Conservation (phyloP, 805 yeast species). For the Schwanniomyces vanrijiae region DNA sequence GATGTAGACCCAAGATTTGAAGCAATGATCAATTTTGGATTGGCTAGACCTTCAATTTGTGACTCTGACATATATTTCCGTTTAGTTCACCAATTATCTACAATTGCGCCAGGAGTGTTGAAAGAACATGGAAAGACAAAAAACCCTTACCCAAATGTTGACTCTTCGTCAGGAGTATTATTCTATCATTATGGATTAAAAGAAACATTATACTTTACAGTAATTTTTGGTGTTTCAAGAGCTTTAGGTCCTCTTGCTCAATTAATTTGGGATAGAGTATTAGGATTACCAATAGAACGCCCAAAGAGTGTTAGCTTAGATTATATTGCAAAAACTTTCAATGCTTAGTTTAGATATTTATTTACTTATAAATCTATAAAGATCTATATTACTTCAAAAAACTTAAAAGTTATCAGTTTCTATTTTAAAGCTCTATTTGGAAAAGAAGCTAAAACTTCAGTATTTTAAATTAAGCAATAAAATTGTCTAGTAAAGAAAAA, state of each 20-base stretch:
- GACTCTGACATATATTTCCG: slow-evolving; percentile 36
- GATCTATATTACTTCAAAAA: neutral
- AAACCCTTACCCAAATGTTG: slow-evolving; percentile 86
- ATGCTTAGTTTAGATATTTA: neutral
- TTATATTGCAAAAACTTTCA: neutral
- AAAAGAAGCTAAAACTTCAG: too few species aligned
- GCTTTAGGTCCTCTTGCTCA: slow-evolving; percentile 79
- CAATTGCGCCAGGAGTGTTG: slow-evolving; percentile 73
- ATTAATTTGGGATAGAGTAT: slow-evolving; percentile 73
- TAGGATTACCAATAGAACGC: slow-evolving; percentile 79
- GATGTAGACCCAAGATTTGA: slow-evolving; percentile 79
- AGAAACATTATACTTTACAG: slow-evolving; percentile 75
- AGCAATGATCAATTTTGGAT: slow-evolving; percentile 71
- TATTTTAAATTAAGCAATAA: too few species aligned
- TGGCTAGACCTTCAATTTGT: slow-evolving; percentile 55
- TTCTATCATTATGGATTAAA: slow-evolving; percentile 78
- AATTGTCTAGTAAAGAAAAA: too few species aligned
- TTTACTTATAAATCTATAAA: neutral
- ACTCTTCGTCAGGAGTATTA: slow-evolving; percentile 74
- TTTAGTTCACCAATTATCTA: slow-evolving; percentile 63
- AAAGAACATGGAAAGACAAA: slow-evolving; percentile 80
- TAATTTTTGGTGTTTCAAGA: slow-evolving; percentile 79
- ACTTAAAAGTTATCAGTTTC: too few species aligned
- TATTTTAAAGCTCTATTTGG: too few species aligned
- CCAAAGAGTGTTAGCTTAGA: slow-evolving; percentile 48